These are phyloP conservation scores for Eimeria tenella DNA, from an alignment of 169 alveolate genomes.

Conservation along the genomic window DNA sequence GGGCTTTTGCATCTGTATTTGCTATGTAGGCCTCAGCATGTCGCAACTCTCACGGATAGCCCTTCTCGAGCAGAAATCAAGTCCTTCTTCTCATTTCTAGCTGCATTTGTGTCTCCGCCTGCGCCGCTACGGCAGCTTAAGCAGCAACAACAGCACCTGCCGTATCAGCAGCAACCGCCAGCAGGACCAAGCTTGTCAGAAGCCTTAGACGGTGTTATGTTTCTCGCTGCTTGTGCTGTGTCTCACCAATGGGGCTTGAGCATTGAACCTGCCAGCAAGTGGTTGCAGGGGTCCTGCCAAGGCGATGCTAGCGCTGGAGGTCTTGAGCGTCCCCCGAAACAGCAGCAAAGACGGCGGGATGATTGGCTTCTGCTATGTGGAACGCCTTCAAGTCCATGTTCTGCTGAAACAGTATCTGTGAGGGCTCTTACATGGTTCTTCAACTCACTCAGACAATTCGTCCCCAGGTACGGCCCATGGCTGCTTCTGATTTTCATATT, in stretches of 20 bases:
- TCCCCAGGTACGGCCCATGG: slow-evolving; percentile 14
- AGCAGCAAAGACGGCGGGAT: not conserved
- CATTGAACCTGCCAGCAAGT: not conserved
- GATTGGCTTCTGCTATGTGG: slow-evolving; percentile 51
- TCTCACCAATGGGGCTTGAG: slow-evolving; percentile 32
- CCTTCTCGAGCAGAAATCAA: slow-evolving; percentile 29
- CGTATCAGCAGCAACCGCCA: slow-evolving; percentile 14
- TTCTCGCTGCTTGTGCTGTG: slow-evolving; percentile 48
- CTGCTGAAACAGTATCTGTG: slow-evolving; percentile 19
- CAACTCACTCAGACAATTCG: slow-evolving; percentile 11
- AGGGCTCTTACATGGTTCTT: not conserved
- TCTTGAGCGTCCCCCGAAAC: not conserved
- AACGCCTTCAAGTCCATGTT: not conserved
- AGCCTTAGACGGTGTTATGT: slow-evolving; percentile 39
- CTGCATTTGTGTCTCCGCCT: not conserved
- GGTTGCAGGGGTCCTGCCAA: not conserved
- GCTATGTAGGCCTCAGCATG: slow-evolving; percentile 20
- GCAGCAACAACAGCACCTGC: slow-evolving; percentile 36
- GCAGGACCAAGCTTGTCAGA: not conserved
- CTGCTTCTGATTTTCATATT: not conserved
- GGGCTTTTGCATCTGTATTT: not conserved
- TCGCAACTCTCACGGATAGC: not conserved
- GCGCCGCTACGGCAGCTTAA: not conserved
- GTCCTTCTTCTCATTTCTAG: slow-evolving; percentile 2
- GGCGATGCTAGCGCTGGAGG: not conserved